phyloP scores from a whole-genome alignment of 2,329 filamentous ascomycete species.

The Talaromyces sp. region DNA sequence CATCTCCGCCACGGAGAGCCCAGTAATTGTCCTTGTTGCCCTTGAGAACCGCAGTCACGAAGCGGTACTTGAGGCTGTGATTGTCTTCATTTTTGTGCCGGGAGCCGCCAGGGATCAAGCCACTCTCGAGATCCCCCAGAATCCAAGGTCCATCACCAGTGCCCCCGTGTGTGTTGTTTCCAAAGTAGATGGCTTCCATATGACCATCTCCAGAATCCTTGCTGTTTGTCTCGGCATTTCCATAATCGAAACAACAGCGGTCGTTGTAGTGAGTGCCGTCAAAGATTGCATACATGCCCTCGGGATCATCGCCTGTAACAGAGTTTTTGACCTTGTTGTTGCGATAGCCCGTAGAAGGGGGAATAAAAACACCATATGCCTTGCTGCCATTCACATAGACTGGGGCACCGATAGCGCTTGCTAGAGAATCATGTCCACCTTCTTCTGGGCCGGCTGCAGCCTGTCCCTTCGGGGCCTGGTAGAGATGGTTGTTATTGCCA shows the following conservation, averaged over 20 bases:
- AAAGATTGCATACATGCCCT: slow-evolving; percentile 9
- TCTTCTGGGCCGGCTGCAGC: not conserved
- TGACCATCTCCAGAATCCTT: slow-evolving; percentile 3
- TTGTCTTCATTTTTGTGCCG: not conserved
- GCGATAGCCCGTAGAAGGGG: slow-evolving; percentile 5
- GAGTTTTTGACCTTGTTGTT: not conserved
- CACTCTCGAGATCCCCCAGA: slow-evolving; percentile 8
- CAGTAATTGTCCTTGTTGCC: slow-evolving; percentile 5
- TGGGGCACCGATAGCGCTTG: slow-evolving; percentile 5
- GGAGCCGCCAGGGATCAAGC: slow-evolving; percentile 1
- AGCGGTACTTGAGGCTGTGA: not conserved
- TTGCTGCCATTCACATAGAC: slow-evolving; percentile 4
- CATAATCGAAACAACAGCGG: slow-evolving; percentile 7
- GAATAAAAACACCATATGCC: slow-evolving; percentile 7
- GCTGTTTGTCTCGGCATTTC: slow-evolving; percentile 6
- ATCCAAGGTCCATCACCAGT: slow-evolving; percentile 7
- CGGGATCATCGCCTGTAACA: slow-evolving; percentile 1
- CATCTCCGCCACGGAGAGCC: slow-evolving; percentile 7
- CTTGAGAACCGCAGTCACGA: slow-evolving; percentile 8
- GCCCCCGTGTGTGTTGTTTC: not conserved
- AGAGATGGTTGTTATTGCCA: slow-evolving; percentile 4
- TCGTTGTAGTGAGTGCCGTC: slow-evolving; percentile 8
- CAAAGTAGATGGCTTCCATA: slow-evolving; percentile 10
- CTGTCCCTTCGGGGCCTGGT: slow-evolving; percentile 26
- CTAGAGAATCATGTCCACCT: slow-evolving; percentile 5